phyloP scores from a whole-genome alignment of 345 rosid species.

The Pistacia vera region DNA sequence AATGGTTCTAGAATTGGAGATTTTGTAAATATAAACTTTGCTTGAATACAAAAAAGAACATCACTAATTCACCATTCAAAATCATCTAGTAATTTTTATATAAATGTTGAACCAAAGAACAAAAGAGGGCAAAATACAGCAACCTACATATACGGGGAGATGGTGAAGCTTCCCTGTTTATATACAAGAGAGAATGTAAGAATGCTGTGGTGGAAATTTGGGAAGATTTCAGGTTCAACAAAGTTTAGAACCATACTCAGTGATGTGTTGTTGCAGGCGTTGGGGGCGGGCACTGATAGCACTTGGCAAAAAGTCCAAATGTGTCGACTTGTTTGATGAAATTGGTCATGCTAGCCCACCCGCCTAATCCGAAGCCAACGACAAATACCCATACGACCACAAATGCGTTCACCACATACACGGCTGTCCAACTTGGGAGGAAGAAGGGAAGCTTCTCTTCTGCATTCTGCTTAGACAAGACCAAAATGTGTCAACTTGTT shows the following conservation, averaged over 20 bases:
- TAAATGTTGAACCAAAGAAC: slow-evolving; percentile 17
- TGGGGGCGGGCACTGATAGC: slow-evolving; percentile 74
- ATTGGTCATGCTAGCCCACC: slow-evolving; percentile 87
- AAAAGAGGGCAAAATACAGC: slow-evolving; percentile 7
- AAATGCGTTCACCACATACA: slow-evolving; percentile 56
- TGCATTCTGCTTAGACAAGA: slow-evolving; percentile 49
- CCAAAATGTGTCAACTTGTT: no score
- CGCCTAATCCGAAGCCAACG: slow-evolving; percentile 83
- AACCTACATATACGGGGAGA: neutral
- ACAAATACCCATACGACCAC: slow-evolving; percentile 66
- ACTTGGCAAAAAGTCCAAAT: slow-evolving; percentile 88
- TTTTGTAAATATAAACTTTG: neutral
- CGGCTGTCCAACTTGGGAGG: slow-evolving; percentile 75
- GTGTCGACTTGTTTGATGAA: slow-evolving; percentile 77
- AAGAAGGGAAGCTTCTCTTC: slow-evolving; percentile 72
- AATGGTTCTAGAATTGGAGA: neutral
- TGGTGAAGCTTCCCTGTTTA: slow-evolving; percentile 15
- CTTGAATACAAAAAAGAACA: neutral
- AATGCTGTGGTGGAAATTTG: neutral
- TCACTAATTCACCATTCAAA: neutral
- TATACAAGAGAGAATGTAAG: slow-evolving; percentile 12
- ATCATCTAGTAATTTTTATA: slow-evolving; percentile 7
- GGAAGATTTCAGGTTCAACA: neutral
- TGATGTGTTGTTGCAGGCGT: slow-evolving; percentile 30
- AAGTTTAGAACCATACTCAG: slow-evolving; percentile 18